Evolutionary conservation across 1,284 basidiomycete species (phyloP), one percentile per base, ranked within the genome.

Genomic region (Volvariella volvacea): DNA sequence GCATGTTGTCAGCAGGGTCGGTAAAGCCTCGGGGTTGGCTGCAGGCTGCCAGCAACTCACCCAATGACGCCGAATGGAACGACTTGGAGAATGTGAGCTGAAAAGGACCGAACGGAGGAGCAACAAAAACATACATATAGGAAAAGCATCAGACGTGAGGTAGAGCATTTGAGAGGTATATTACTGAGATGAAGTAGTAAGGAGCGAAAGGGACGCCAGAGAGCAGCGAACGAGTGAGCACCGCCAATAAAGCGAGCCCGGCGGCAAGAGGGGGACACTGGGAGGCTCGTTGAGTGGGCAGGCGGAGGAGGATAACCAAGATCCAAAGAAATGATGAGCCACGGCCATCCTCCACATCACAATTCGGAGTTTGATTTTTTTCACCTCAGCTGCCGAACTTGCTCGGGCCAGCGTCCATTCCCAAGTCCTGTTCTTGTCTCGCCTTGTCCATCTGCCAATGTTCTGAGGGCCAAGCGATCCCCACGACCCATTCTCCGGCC

Each of bases 61-160:
- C 90, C 90, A 64, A 93, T 92, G 61, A 93, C 77, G 55, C 90
- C 89, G 60, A 94, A 89, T 19, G 90, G 91, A 45, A 93, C 78
- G 65, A 93, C 89, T 92, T 28, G 25, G 6, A 56, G 30, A 46
- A 45, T 43, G 43, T 33, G 38, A 22, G 50, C 44, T 55, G 43
- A 30, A 17, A 19, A 42, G 48, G 34, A 45, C 43, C 25, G 43
- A 21, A 42, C 39, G 21, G 4, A 22, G 19, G 21, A 19, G 21
- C 39, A 32, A 17, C 28, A 25, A 39, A 12, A 4, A 76, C 84
- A 68, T 55, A 87, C 84, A 88, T 56, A 89, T 70, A 54, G 83
- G 80, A 65, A 88, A 87, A 61, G 78, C 74, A 72, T 88, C 85
- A 50, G 84, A 80, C 40, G 86, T 88, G 50, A 88, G 71, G 68